These are phyloP conservation scores for Dothideomycetes sp. DNA, from an alignment of 2,329 filamentous ascomycete genomes.

Conservation along the genomic window DNA sequence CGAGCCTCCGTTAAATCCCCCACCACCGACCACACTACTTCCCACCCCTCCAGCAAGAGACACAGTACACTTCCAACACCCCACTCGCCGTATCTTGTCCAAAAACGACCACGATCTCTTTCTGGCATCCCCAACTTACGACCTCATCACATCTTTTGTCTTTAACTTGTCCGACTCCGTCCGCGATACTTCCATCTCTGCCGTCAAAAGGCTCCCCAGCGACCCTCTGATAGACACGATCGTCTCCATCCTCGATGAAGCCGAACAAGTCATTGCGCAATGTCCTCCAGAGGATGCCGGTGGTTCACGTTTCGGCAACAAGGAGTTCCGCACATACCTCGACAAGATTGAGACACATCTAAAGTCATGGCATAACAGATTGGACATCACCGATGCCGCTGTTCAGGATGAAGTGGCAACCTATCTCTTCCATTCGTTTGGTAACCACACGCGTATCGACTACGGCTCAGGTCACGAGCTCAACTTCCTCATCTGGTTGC, in stretches of 20 bases:
- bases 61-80: slow-evolving; percentile 48
- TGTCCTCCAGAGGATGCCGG: slow-evolving; percentile 77
- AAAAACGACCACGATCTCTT: slow-evolving; percentile 73
- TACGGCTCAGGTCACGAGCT: slow-evolving; percentile 97
- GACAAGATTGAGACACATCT: slow-evolving; percentile 48
- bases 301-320: slow-evolving; percentile 90
- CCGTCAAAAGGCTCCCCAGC: slow-evolving; percentile 45
- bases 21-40: slow-evolving; percentile 67
- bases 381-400: slow-evolving; percentile 43
- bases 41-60: slow-evolving; percentile 56
- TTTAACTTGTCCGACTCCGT: slow-evolving; percentile 81
- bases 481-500: slow-evolving; percentile 92
- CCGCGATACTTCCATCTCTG: slow-evolving; percentile 56
- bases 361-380: slow-evolving; percentile 53
- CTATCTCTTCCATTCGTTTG: slow-evolving; percentile 77
- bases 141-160: slow-evolving; percentile 71
- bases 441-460: slow-evolving; percentile 79
- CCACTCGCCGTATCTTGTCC: slow-evolving; percentile 73
- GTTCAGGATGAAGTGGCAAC: slow-evolving; percentile 64
- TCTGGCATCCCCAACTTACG: slow-evolving; percentile 63
- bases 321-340: slow-evolving; percentile 75
- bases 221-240: slow-evolving; percentile 55
- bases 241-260: slow-evolving; percentile 59
- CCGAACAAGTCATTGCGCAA: slow-evolving; percentile 55
- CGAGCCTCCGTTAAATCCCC: slow-evolving; percentile 37